Evolutionary conservation across 1,284 basidiomycete genomes (phyloP).

Genomic region (Athelia psychrophila): DNA sequence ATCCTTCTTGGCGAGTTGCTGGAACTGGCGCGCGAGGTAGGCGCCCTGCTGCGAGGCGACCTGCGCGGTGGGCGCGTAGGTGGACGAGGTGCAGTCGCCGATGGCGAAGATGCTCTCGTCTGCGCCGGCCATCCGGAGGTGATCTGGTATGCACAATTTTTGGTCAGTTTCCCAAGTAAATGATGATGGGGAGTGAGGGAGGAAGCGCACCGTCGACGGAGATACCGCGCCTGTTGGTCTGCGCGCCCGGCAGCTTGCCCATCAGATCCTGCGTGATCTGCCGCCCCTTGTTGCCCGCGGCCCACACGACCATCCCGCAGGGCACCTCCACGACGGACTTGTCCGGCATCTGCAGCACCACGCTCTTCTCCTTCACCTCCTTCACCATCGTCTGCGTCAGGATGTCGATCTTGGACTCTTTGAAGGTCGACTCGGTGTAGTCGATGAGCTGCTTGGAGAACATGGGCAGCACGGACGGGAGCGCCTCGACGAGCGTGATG

Average conservation of each 20-base stretch:
- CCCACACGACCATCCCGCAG: constrained; percentile 91
- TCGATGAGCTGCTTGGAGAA: constrained; percentile 96
- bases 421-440: constrained; percentile 96
- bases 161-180: background rate
- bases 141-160: constrained; percentile 34
- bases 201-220: constrained; percentile 69
- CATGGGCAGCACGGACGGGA: constrained; percentile 93
- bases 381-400: constrained; percentile 95
- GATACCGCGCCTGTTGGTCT: constrained; percentile 90
- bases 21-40: constrained; percentile 86
- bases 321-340: constrained; percentile 83
- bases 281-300: constrained; percentile 89
- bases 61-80: constrained; percentile 94
- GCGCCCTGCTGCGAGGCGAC: constrained; percentile 93
- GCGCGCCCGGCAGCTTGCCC: constrained; percentile 71
- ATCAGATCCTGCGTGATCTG: constrained; percentile 86
- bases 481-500: constrained; percentile 94
- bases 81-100: constrained; percentile 88
- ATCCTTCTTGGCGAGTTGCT: constrained; percentile 79
- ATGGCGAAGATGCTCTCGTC: constrained; percentile 81
- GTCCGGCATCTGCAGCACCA: constrained; percentile 86
- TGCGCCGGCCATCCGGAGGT: constrained; percentile 63
- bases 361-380: constrained; percentile 81
- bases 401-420: constrained; percentile 94
- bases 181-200: too few species aligned